Evolutionary conservation across 768 basidiomycete species (phyloP).

Genomic region (Lactarius pseudohatsudake): DNA sequence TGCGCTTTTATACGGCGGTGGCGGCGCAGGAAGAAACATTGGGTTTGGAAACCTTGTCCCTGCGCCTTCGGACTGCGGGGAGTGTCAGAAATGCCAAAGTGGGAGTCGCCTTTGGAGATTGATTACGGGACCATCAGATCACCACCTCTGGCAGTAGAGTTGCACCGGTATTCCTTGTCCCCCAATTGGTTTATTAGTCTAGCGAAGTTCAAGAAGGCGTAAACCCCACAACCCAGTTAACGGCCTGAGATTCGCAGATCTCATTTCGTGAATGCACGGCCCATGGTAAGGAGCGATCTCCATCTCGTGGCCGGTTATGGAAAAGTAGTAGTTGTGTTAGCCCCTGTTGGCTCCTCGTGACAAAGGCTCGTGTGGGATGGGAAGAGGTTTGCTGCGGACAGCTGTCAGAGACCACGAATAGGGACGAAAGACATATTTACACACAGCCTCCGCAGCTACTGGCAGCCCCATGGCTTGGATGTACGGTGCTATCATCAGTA

Average conservation of each 20-base stretch:
- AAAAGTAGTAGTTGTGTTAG: neutral
- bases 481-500: neutral
- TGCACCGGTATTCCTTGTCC: neutral
- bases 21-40: neutral
- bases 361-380: neutral
- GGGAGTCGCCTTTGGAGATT: neutral
- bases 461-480: neutral
- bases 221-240: neutral
- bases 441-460: constrained; percentile 11
- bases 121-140: neutral
- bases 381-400: constrained; percentile 1
- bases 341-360: neutral
- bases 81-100: neutral
- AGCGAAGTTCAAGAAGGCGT: neutral
- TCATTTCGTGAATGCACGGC: neutral
- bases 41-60: neutral
- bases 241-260: neutral
- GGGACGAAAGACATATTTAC: neutral
- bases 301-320: neutral
- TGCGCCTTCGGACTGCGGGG: neutral
- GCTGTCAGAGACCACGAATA: neutral
- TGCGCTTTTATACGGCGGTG: constrained; percentile 9
- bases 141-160: constrained; percentile 6
- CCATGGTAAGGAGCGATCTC: neutral
- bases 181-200: neutral